Percentiles rank a stretch among this genome's conserved stretches.
phyloP scores from a whole-genome alignment of 2,329 filamentous ascomycete genomes.

The Cordyceps javanica region DNA sequence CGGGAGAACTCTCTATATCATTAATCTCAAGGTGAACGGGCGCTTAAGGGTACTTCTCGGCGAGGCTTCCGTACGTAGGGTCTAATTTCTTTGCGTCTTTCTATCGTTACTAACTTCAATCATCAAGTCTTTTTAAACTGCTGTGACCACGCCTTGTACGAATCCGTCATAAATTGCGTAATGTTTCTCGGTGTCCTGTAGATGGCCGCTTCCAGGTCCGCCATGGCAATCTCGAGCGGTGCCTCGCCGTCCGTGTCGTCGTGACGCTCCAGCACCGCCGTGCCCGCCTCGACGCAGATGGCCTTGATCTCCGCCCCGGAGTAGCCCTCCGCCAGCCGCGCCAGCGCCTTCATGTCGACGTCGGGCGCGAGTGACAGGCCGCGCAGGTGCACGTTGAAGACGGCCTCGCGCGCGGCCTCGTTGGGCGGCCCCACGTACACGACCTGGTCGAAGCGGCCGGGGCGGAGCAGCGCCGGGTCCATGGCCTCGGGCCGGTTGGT shows the following conservation, averaged over 20 bases:
- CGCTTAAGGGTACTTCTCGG: too few relatives aligned
- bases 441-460: slow-evolving; percentile 77
- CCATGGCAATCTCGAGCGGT: slow-evolving; percentile 33
- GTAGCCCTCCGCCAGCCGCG: slow-evolving; percentile 63
- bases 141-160: slow-evolving; percentile 51
- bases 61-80: too few relatives aligned
- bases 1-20: too few relatives aligned
- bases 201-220: slow-evolving; percentile 39
- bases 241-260: slow-evolving; percentile 24
- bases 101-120: too few relatives aligned
- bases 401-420: slow-evolving; percentile 64
- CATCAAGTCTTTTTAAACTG: slow-evolving; percentile 27
- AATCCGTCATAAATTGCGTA: slow-evolving; percentile 50
- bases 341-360: slow-evolving; percentile 60
- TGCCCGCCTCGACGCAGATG: slow-evolving; percentile 41
- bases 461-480: slow-evolving; percentile 78
- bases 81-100: neutral
- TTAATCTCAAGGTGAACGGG: too few relatives aligned
- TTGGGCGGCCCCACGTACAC: slow-evolving; percentile 84
- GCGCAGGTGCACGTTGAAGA: slow-evolving; percentile 62
- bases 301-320: slow-evolving; percentile 75
- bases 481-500: slow-evolving; percentile 86
- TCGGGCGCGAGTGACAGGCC: slow-evolving; percentile 54
- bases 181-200: slow-evolving; percentile 49
- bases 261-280: slow-evolving; percentile 34